Percentiles rank a stretch among this genome's conserved stretches.
Conservation (phyloP, 208 protist species). For the Endotrypanum monterogeii region DNA sequence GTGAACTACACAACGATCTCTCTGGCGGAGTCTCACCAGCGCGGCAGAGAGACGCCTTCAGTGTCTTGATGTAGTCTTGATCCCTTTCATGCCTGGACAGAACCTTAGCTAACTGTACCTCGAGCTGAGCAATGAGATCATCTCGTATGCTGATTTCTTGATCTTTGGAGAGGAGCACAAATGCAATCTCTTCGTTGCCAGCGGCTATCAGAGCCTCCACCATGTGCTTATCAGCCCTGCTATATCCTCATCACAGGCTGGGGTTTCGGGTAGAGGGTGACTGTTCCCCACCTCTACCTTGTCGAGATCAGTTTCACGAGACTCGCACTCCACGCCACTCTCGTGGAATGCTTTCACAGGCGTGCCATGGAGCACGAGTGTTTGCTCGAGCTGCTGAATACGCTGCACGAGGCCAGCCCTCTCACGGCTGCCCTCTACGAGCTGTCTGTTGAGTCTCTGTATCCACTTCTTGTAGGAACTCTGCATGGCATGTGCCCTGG, state of each 20-base stretch:
- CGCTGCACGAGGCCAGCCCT: slow-evolving; percentile 36
- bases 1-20: slow-evolving; percentile 12
- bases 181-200: slow-evolving; percentile 32
- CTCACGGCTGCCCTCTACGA: slow-evolving; percentile 52
- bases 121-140: slow-evolving; percentile 60
- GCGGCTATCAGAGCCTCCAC: slow-evolving; percentile 25
- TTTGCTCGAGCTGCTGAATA: slow-evolving; percentile 38
- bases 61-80: slow-evolving; percentile 39
- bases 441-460: slow-evolving; percentile 60
- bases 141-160: slow-evolving; percentile 67
- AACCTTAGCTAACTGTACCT: slow-evolving; percentile 51
- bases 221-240: slow-evolving; percentile 7
- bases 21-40: slow-evolving; percentile 34
- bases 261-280: background rate
- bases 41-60: slow-evolving; percentile 40
- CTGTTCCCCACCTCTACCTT: background rate
- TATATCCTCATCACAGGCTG: slow-evolving; percentile 9
- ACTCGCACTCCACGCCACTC: background rate
- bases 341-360: background rate
- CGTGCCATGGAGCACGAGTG: slow-evolving; percentile 30
- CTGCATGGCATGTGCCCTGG: slow-evolving; percentile 31
- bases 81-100: slow-evolving; percentile 43
- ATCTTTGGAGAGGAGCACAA: slow-evolving; percentile 59
- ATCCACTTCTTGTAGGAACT: slow-evolving; percentile 60
- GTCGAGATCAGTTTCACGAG: background rate